A percentile compares a stretch with the other conserved stretches of the same genome.
Conservation (phyloP, 768 basidiomycete species). For the Boletus subcaerulescens region DNA sequence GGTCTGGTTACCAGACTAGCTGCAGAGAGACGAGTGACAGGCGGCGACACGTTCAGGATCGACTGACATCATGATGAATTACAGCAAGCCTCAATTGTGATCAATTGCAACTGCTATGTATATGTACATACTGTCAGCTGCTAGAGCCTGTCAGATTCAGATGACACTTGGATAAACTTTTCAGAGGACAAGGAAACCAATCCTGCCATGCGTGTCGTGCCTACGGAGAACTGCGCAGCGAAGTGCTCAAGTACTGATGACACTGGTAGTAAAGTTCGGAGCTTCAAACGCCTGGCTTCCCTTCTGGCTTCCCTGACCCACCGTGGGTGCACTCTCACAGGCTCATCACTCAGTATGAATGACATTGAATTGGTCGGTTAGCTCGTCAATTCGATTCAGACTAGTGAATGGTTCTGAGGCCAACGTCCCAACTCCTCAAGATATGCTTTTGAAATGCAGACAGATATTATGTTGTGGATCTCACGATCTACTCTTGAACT, state of each 20-base stretch:
- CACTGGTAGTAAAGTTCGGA: not conserved
- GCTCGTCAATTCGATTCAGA: not conserved
- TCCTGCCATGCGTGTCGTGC: not conserved
- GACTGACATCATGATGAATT: not conserved
- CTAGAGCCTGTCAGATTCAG: too few species aligned
- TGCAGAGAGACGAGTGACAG: not conserved
- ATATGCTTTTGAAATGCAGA: too few species aligned
- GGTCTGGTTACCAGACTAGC: too few species aligned
- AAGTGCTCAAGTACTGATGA: too few species aligned
- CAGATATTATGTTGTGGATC: not conserved
- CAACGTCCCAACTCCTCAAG: too few species aligned
- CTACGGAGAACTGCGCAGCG: not conserved
- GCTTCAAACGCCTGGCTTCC: not conserved
- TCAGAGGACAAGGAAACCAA: too few species aligned
- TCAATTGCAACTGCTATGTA: not conserved
- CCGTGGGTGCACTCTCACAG: too few species aligned
- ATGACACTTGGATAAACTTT: too few species aligned
- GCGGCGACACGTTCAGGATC: not conserved
- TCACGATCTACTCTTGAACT: not conserved
- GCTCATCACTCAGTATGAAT: not conserved
- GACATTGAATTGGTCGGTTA: conserved; percentile 1
- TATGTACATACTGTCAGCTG: not conserved
- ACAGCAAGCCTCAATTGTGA: not conserved
- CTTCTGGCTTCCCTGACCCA: too few species aligned
- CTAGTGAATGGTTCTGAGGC: too few species aligned